Evolutionary conservation across 2,329 filamentous ascomycete species (phyloP).

Genomic region (Balansia obtecta): DNA sequence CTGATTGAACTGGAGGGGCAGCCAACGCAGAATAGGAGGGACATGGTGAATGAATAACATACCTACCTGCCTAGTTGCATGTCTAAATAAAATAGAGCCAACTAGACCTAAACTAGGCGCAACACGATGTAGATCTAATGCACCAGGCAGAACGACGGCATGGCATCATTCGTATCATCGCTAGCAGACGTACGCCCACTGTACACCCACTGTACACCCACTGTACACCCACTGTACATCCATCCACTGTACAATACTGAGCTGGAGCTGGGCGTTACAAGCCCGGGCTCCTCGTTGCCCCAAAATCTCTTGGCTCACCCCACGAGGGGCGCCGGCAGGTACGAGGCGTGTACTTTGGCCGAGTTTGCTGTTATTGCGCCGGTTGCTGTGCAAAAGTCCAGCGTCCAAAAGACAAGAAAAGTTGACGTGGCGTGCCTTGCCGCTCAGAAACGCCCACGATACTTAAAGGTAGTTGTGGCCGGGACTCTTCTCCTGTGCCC

Average conservation of each 20-base stretch:
- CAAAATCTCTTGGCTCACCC: slow-evolving; percentile 3
- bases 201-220: too few species aligned
- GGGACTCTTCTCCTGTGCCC: not conserved
- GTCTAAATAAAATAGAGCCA: too few species aligned
- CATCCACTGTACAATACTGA: not conserved
- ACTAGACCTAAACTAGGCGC: not conserved
- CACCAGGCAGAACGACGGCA: not conserved
- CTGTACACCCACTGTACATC: too few species aligned
- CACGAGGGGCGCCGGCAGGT: slow-evolving; percentile 7
- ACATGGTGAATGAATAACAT: not conserved
- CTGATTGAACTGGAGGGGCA: not conserved
- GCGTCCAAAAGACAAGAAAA: not conserved
- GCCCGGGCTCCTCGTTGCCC: slow-evolving; percentile 2
- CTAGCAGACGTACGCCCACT: not conserved
- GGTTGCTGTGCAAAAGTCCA: slow-evolving; percentile 5
- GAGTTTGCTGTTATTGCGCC: slow-evolving; percentile 3
- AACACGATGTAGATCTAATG: not conserved
- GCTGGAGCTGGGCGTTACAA: not conserved
- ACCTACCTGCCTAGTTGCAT: too few species aligned
- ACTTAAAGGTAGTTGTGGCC: slow-evolving; percentile 9
- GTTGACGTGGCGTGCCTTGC: not conserved
- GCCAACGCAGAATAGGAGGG: not conserved
- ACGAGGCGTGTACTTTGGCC: slow-evolving; percentile 9
- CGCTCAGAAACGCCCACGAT: slow-evolving; percentile 1
- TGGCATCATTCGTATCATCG: not conserved